Evolutionary conservation across 768 basidiomycete genomes (phyloP).

Genomic region (Podaxis pistillaris): DNA sequence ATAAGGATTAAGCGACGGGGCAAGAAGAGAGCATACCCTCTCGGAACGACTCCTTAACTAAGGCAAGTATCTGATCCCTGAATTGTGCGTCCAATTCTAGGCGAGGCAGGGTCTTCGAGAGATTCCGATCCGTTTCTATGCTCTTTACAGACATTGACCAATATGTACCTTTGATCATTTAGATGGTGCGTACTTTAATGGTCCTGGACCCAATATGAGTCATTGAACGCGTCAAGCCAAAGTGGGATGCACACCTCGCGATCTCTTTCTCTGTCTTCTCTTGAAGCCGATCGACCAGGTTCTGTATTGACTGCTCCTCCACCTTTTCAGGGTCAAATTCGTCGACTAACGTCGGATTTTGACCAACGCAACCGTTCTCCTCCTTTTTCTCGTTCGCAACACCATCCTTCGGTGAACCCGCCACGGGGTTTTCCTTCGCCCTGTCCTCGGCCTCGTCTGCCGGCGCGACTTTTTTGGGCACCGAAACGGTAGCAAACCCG

Average conservation of each 20-base stretch:
- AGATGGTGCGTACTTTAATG: constrained; percentile 30
- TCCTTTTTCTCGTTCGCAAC: constrained; percentile 5
- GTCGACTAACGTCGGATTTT: background rate
- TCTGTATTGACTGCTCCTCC: constrained; percentile 63
- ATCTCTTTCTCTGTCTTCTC: constrained; percentile 90
- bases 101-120: constrained; percentile 58
- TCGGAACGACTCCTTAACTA: constrained; percentile 30
- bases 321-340: constrained; percentile 30
- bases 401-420: constrained; percentile 24
- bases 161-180: background rate
- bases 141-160: constrained; percentile 40
- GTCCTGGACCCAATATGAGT: constrained; percentile 21
- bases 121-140: constrained; percentile 80
- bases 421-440: constrained; percentile 7
- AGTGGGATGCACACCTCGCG: constrained; percentile 41
- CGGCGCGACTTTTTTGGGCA: constrained; percentile 68
- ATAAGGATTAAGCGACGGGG: background rate
- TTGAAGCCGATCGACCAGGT: constrained; percentile 76
- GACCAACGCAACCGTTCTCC: background rate
- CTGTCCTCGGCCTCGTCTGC: constrained; percentile 21
- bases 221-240: background rate
- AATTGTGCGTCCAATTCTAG: constrained; percentile 62
- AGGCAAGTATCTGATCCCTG: constrained; percentile 56
- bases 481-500: constrained; percentile 80
- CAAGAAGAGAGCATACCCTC: constrained; percentile 5